Evolutionary conservation across 129 eudicot species (phyloP).

Genomic region (Oenanthe sinensis): DNA sequence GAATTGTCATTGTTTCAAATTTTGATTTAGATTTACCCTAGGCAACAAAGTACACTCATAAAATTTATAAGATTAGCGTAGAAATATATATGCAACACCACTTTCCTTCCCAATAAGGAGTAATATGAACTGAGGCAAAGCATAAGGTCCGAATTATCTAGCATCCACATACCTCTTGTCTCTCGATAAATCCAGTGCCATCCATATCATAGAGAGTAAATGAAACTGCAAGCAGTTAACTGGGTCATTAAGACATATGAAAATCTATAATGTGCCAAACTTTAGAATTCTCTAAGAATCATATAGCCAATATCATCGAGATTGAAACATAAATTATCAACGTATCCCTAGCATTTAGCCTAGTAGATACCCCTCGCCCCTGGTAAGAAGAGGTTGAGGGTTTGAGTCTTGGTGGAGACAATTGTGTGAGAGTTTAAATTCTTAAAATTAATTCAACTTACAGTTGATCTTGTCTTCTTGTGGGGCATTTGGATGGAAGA

Average conservation of each 20-base stretch:
- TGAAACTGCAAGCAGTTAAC: constrained; percentile 49
- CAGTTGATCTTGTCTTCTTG: constrained; percentile 89
- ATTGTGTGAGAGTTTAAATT: neutral
- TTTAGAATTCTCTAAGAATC: neutral
- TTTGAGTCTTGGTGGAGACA: neutral
- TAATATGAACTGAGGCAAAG: neutral
- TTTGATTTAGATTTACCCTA: neutral
- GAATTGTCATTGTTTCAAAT: neutral
- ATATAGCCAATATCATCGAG: neutral
- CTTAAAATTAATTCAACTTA: constrained; percentile 26
- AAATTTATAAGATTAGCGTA: neutral
- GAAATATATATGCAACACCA: neutral
- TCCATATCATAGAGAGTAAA: constrained; percentile 95
- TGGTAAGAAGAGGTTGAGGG: neutral
- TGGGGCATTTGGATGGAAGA: constrained; percentile 93
- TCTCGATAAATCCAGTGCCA: constrained; percentile 95
- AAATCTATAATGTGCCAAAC: neutral
- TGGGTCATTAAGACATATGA: neutral
- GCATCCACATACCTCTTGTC: constrained; percentile 70
- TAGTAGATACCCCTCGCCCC: neutral
- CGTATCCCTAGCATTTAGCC: neutral
- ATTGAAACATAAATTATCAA: neutral
- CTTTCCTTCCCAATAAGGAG: neutral
- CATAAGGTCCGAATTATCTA: neutral
- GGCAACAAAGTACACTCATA: neutral